Conservation (phyloP, 2,329 filamentous ascomycete species). For the Botryotinia calthae region DNA sequence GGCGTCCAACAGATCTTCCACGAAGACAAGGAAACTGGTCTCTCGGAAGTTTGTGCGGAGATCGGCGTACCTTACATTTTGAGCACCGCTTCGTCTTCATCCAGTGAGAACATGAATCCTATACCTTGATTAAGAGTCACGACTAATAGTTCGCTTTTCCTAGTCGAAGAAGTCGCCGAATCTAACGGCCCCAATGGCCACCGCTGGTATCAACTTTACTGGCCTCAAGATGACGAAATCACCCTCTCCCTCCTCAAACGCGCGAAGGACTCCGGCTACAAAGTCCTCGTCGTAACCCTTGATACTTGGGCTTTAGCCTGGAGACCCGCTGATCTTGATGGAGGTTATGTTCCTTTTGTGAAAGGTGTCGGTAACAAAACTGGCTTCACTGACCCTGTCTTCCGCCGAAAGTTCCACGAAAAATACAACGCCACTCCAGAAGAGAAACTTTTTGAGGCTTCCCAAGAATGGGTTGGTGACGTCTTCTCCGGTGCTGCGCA, state of each 20-base stretch:
- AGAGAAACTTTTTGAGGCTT: conserved; percentile 49
- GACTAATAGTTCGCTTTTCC: conserved; percentile 39
- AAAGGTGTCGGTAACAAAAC: conserved; percentile 57
- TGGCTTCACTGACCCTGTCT: conserved; percentile 67
- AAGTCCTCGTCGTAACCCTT: conserved; percentile 67
- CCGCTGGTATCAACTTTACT: conserved; percentile 75
- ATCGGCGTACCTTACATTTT: conserved; percentile 64
- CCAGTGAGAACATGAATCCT: neutral
- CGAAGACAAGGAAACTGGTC: conserved; percentile 60
- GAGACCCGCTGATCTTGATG: conserved; percentile 66
- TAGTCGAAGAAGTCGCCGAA: conserved; percentile 64
- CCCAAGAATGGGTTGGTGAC: conserved; percentile 51
- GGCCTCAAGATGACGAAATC: conserved; percentile 64
- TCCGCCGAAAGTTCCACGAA: conserved; percentile 55
- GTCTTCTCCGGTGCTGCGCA: conserved; percentile 53
- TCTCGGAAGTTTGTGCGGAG: conserved; percentile 59
- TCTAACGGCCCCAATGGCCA: conserved; percentile 53
- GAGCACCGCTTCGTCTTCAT: conserved; percentile 56
- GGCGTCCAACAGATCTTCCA: conserved; percentile 70
- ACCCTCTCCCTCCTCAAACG: conserved; percentile 61
- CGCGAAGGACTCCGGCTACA: conserved; percentile 60
- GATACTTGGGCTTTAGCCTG: conserved; percentile 69
- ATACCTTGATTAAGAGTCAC: neutral
- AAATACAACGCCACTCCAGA: conserved; percentile 46
- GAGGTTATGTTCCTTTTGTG: conserved; percentile 59